These are phyloP conservation scores for Solanum okadae DNA, from an alignment of 257 asterid genomes.

Conservation along the genomic window DNA sequence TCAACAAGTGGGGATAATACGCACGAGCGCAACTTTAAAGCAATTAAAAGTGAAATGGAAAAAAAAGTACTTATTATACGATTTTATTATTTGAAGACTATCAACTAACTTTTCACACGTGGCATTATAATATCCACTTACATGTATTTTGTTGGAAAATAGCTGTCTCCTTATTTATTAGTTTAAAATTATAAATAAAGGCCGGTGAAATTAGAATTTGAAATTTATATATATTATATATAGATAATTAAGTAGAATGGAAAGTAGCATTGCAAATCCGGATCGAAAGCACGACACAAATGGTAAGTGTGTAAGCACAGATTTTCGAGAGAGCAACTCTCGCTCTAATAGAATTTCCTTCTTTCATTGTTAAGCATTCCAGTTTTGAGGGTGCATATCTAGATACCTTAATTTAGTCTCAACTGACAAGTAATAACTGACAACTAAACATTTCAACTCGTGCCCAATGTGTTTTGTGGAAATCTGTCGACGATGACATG, in stretches of 20 bases:
- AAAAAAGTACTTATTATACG: neutral
- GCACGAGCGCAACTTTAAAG: neutral
- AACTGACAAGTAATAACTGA: neutral
- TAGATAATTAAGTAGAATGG: neutral
- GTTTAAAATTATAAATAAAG: neutral
- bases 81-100: neutral
- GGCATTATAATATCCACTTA: conserved; percentile 12
- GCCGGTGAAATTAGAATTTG: too few relatives aligned
- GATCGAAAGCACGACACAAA: neutral
- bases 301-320: neutral
- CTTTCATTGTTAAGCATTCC: neutral
- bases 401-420: neutral
- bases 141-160: neutral
- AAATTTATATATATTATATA: too few relatives aligned
- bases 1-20: neutral
- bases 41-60: neutral
- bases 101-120: neutral
- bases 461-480: neutral
- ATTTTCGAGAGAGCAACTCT: too few relatives aligned
- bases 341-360: too few relatives aligned
- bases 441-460: neutral
- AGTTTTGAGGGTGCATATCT: neutral
- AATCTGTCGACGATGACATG: too few relatives aligned
- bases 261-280: neutral
- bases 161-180: neutral